phyloP scores from a whole-genome alignment of 805 yeast genomes.

The Monosporozyma unispora region DNA sequence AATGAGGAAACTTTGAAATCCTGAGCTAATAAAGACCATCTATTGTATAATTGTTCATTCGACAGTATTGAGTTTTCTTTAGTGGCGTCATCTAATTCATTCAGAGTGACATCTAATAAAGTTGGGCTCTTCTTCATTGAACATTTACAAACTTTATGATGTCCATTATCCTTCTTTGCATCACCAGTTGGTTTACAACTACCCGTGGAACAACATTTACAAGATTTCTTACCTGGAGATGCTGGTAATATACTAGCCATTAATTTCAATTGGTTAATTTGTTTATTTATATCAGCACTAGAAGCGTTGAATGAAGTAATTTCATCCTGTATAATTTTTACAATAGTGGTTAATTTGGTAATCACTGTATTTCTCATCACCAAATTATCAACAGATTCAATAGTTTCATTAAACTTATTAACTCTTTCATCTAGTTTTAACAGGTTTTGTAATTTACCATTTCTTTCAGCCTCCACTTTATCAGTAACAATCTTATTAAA shows the following conservation, averaged over 20 bases:
- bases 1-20: slow-evolving; percentile 84
- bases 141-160: slow-evolving; percentile 5
- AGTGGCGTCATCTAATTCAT: slow-evolving; percentile 37
- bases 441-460: slow-evolving; percentile 66
- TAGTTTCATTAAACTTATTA: slow-evolving; percentile 34
- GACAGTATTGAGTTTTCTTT: slow-evolving; percentile 53
- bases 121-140: slow-evolving; percentile 15
- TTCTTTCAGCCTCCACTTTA: slow-evolving; percentile 63
- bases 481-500: slow-evolving; percentile 50
- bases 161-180: neutral
- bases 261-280: slow-evolving; percentile 21
- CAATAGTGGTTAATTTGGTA: slow-evolving; percentile 20
- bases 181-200: slow-evolving; percentile 4
- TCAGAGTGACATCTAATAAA: slow-evolving; percentile 23
- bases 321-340: slow-evolving; percentile 17
- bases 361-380: slow-evolving; percentile 32
- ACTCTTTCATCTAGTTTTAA: slow-evolving; percentile 49
- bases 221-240: slow-evolving; percentile 1
- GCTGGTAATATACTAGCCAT: slow-evolving; percentile 22
- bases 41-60: slow-evolving; percentile 63
- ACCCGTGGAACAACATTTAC: slow-evolving; percentile 6
- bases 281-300: slow-evolving; percentile 32
- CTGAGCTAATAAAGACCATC: slow-evolving; percentile 74
- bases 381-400: slow-evolving; percentile 35
- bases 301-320: slow-evolving; percentile 14